Percentiles rank a stretch among this genome's conserved stretches.
These are phyloP conservation scores for Colletotrichum brevisporum DNA, from an alignment of 2,329 filamentous ascomycete genomes.

Conservation along the genomic window DNA sequence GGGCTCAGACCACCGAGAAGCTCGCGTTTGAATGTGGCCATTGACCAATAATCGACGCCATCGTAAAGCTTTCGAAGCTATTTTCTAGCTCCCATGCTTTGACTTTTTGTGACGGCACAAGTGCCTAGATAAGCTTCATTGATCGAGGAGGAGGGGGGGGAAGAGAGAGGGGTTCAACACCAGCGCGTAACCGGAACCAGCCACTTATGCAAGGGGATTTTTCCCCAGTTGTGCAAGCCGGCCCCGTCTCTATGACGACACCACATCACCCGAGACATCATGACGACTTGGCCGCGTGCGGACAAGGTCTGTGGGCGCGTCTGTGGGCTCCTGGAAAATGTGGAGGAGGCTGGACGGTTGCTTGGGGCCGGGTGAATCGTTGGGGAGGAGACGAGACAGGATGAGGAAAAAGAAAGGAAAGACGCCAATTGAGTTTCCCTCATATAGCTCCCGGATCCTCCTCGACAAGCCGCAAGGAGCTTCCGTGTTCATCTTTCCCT, in stretches of 20 bases:
- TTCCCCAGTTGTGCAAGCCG: too few relatives aligned
- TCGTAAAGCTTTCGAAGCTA: neutral
- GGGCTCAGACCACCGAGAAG: slow-evolving; percentile 14
- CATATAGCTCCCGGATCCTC: slow-evolving; percentile 33
- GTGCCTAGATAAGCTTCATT: slow-evolving; percentile 17
- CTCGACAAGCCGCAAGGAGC: neutral
- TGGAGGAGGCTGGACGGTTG: neutral
- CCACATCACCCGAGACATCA: slow-evolving; percentile 39
- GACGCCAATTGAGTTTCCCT: slow-evolving; percentile 33
- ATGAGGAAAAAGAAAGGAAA: neutral
- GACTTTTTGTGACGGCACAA: neutral
- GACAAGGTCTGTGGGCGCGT: slow-evolving; percentile 24
- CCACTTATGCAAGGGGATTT: slow-evolving; percentile 42
- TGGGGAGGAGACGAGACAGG: neutral
- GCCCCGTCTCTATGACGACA: slow-evolving; percentile 41
- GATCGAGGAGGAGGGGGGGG: neutral
- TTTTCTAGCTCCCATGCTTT: neutral
- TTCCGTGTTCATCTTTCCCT: neutral
- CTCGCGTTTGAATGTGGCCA: neutral
- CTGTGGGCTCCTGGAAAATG: neutral
- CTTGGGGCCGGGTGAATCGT: neutral
- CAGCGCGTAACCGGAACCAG: slow-evolving; percentile 18
- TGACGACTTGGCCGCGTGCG: slow-evolving; percentile 36
- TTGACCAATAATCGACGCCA: slow-evolving; percentile 28
- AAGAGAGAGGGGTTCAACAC: neutral